Evolutionary conservation across 345 rosid genomes (phyloP).

Genomic region (Pugionium cornutum): DNA sequence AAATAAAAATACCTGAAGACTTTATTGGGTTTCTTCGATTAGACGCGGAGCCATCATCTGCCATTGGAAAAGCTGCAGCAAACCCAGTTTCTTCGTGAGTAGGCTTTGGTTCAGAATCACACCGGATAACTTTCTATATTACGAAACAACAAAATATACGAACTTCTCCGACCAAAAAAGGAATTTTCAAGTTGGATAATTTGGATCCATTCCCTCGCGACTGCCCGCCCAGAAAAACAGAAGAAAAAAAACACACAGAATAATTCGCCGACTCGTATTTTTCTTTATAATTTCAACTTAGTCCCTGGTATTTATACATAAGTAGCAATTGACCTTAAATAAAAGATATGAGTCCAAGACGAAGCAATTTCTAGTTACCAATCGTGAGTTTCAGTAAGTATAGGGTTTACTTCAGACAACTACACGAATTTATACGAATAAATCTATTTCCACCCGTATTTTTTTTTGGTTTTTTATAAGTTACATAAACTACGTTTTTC

Average conservation of each 20-base stretch:
- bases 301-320: constrained; percentile 1
- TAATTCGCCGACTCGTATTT: constrained; percentile 23
- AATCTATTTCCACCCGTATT: too few species aligned
- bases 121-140: neutral
- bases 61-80: constrained; percentile 48
- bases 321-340: too few species aligned
- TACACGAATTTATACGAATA: too few species aligned
- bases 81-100: neutral
- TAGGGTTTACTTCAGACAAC: too few species aligned
- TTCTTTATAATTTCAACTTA: neutral
- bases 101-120: constrained; percentile 18
- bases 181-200: constrained; percentile 9
- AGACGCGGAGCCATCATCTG: constrained; percentile 59
- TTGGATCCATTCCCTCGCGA: constrained; percentile 29
- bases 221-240: constrained; percentile 10
- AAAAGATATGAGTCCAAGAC: too few species aligned
- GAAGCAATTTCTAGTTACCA: too few species aligned
- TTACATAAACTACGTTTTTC: too few species aligned
- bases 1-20: constrained; percentile 56
- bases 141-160: neutral
- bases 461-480: too few species aligned
- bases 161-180: constrained; percentile 3
- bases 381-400: too few species aligned
- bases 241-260: neutral
- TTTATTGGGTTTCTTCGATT: constrained; percentile 72